Conservation (phyloP, 176 grass and related monocot genomes). For the Pharus latifolius region DNA sequence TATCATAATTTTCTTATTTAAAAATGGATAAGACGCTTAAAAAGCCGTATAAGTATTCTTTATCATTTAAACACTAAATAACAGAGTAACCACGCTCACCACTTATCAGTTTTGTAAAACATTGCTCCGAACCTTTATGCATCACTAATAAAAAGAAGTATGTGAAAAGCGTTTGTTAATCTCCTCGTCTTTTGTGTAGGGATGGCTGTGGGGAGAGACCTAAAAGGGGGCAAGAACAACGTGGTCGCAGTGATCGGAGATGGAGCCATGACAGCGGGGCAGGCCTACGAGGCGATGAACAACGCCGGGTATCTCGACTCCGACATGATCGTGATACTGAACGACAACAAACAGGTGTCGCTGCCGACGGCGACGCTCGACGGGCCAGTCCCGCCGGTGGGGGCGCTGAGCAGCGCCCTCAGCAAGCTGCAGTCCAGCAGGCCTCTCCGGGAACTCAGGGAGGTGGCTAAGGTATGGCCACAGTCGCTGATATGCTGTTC, state of each 20-base stretch:
- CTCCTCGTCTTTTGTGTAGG: slow-evolving; percentile 6
- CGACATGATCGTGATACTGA: slow-evolving; percentile 98
- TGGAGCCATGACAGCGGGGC: slow-evolving; percentile 92
- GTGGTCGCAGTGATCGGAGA: slow-evolving; percentile 94
- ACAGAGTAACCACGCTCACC: too few species aligned
- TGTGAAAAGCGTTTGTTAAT: too few species aligned
- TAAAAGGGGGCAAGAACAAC: slow-evolving; percentile 83
- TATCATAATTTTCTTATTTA: too few species aligned
- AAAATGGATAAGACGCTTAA: too few species aligned
- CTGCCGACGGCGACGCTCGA: slow-evolving; percentile 91
- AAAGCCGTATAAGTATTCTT: too few species aligned
- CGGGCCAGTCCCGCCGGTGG: slow-evolving; percentile 83
- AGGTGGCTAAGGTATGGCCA: slow-evolving; percentile 89
- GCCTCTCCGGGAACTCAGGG: slow-evolving; percentile 86
- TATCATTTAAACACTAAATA: too few species aligned
- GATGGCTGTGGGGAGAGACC: slow-evolving; percentile 89
- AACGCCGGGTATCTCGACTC: slow-evolving; percentile 96
- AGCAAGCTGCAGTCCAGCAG: slow-evolving; percentile 88
- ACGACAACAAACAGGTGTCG: slow-evolving; percentile 99
- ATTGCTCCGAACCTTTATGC: too few species aligned
- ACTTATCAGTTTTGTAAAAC: too few species aligned
- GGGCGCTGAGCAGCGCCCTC: slow-evolving; percentile 85
- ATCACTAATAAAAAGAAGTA: too few species aligned
- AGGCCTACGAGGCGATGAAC: slow-evolving; percentile 99
- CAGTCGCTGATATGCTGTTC: background rate